A percentile compares a stretch with the other conserved stretches of the same genome.
These are phyloP conservation scores for Candida qinlingensis DNA, from an alignment of 805 yeast genomes.

Conservation along the genomic window DNA sequence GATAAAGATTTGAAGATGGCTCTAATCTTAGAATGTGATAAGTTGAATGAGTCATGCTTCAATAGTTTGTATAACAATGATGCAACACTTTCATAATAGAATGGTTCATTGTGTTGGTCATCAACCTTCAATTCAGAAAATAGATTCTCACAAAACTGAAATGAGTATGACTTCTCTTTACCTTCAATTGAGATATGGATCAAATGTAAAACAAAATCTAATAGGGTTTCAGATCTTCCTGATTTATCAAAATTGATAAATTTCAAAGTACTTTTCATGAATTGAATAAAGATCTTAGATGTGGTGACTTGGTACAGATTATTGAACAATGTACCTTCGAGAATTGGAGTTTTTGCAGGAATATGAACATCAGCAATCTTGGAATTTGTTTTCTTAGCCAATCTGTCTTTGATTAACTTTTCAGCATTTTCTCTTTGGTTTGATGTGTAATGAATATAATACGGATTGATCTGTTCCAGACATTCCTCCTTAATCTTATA, in stretches of 20 bases:
- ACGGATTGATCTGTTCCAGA: constrained; percentile 65
- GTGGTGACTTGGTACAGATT: constrained; percentile 47
- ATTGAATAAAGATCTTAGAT: constrained; percentile 46
- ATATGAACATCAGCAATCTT: constrained; percentile 47
- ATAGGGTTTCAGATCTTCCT: constrained; percentile 47
- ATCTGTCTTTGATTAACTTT: constrained; percentile 47
- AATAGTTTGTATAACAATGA: constrained; percentile 37
- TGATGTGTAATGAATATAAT: constrained; percentile 68
- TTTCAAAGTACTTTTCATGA: constrained; percentile 44
- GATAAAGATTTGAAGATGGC: constrained; percentile 39
- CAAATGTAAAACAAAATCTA: constrained; percentile 59
- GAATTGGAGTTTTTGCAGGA: constrained; percentile 41
- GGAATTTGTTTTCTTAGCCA: constrained; percentile 34
- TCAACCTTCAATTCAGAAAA: constrained; percentile 32
- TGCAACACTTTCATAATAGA: constrained; percentile 34
- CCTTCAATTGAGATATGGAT: constrained; percentile 52
- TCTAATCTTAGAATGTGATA: constrained; percentile 50
- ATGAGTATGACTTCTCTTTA: constrained; percentile 26
- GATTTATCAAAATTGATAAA: constrained; percentile 30
- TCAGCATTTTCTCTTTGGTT: constrained; percentile 85
- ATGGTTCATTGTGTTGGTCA: constrained; percentile 31
- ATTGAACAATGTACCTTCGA: constrained; percentile 36
- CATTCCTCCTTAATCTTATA: constrained; percentile 61
- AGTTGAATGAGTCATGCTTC: constrained; percentile 33
- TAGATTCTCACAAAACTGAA: constrained; percentile 26